Base-by-base conservation (phyloP, 257 asterid species). In the Prunella vulgaris region DNA sequence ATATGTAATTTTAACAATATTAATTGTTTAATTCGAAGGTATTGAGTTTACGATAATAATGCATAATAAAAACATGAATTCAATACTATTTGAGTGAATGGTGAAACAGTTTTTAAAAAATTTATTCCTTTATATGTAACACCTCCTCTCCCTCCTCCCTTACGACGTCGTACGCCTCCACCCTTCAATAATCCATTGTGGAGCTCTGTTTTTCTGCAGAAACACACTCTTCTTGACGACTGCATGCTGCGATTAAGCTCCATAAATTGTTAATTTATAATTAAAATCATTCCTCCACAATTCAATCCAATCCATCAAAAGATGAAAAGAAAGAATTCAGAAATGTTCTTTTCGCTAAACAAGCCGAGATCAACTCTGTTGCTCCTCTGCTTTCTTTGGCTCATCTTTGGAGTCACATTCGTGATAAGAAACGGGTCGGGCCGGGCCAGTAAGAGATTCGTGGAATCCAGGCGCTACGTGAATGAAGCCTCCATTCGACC, bases 351-450 rank as follows among this genome's bases (percentile, higher is more conserved):
- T 78, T 49, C 86, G 3, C 62, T 82, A 28, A 81, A 80, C 77
- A 81, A 91, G 77, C 84, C 84, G 65, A 81, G 80, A 73, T 79
- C 84, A 62, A 48, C 70, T 68, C 90, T 87, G 63, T 84, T 81
- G 1, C 1, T 80, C 44, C 53, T 83, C 61, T 87, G 90, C 79
- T 3, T 83, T 9, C 17, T 87, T 35, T 60, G 86, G 53, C 85
- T 87, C 73, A 64, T 80, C 66, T 78, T 87, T 60, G 92, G 90
- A 75, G 86, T 82, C 71, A 93, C 92, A n/a, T 84, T 83, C 38
- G 83, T 93, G 66, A 83, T 85, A 69, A 81, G 21, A 75, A 80
- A 69, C 59, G 88, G 88, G 67, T 77, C 80, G 2, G 80, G 82
- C 66, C 66, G 74, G 35, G 54, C 32, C 46, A 72, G 81, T 5